Conservation (phyloP, 164 flowering plant species). For the Tinospora cordifolia region DNA sequence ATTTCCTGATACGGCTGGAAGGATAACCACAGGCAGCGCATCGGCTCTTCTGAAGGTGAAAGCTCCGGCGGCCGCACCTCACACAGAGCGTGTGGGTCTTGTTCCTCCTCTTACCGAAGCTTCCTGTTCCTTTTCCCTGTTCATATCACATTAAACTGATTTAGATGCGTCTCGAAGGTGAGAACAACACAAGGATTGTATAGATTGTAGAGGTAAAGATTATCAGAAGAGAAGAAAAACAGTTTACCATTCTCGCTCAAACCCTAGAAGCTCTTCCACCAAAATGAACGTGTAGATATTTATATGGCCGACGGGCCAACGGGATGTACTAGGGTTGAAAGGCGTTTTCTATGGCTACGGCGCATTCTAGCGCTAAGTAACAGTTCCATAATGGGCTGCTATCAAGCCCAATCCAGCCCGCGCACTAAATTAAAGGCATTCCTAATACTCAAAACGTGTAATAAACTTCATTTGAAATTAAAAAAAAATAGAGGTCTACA, state of each 20-base stretch:
- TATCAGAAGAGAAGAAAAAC: not conserved
- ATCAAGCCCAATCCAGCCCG: not conserved
- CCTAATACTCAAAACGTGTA: no score
- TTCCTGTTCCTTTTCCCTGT: conserved; percentile 43
- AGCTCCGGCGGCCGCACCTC: conserved; percentile 44
- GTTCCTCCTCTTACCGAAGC: conserved; percentile 47
- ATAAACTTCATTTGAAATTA: no score
- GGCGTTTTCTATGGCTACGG: not conserved
- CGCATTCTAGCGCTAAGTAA: not conserved
- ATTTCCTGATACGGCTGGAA: conserved; percentile 31
- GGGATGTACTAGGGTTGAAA: not conserved
- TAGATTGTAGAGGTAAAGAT: not conserved
- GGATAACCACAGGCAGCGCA: conserved; percentile 42
- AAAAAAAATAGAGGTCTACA: no score
- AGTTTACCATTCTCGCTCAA: not conserved
- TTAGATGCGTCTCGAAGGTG: not conserved
- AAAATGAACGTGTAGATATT: not conserved
- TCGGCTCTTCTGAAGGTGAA: conserved; percentile 46
- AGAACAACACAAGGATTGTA: not conserved
- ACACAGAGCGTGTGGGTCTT: conserved; percentile 48
- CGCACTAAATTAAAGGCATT: no score
- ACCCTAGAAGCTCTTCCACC: not conserved
- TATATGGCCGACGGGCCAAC: not conserved
- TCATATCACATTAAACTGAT: conserved; percentile 7
- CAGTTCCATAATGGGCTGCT: not conserved